Conservation (phyloP, 257 asterid species). For the Osmanthus fragrans region DNA sequence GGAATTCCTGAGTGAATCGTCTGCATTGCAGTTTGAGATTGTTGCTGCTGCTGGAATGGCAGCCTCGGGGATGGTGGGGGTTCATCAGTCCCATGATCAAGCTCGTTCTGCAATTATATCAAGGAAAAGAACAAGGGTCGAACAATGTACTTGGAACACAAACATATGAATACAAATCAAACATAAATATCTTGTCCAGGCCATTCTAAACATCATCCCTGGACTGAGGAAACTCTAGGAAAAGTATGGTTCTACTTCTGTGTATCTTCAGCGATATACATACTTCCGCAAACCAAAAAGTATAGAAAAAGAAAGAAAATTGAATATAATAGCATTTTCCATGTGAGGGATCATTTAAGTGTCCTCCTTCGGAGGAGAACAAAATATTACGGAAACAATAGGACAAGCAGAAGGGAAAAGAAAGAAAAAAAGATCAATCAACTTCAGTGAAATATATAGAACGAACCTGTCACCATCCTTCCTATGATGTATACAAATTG, state of each 20-base stretch:
- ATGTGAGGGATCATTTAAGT: neutral
- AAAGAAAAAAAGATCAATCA: neutral
- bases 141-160: too few species aligned
- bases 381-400: neutral
- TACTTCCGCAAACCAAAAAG: too few species aligned
- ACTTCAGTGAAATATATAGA: too few species aligned
- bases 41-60: conserved; percentile 44
- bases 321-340: neutral
- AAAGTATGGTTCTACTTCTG: too few species aligned
- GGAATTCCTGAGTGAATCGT: conserved; percentile 38
- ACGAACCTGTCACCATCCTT: neutral
- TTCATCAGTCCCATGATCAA: conserved; percentile 53
- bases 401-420: neutral
- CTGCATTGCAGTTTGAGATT: conserved; percentile 34
- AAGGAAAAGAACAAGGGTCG: too few species aligned
- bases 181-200: neutral
- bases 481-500: neutral
- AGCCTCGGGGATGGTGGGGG: conserved; percentile 56
- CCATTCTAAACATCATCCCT: neutral
- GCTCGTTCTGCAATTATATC: conserved; percentile 47
- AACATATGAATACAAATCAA: neutral
- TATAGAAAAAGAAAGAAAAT: too few species aligned
- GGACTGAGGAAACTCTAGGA: neutral
- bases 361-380: neutral
- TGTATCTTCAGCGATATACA: too few species aligned